Evolutionary conservation across 352 stramenopile genomes (phyloP).

Genomic region (Phytopythium montanum): DNA sequence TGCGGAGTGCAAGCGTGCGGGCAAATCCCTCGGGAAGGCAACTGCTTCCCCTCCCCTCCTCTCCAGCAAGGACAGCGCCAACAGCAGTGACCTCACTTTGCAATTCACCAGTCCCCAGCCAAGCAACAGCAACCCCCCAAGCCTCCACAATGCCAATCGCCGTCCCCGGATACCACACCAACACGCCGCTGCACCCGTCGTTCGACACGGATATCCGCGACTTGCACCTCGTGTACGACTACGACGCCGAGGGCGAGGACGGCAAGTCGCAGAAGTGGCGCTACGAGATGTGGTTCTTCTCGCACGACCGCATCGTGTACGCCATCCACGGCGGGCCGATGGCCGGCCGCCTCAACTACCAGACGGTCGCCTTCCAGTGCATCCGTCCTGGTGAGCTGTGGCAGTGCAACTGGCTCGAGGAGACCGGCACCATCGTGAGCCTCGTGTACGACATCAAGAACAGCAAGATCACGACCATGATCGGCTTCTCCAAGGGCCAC

Average conservation of each 20-base stretch:
- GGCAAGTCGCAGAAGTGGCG: constrained; percentile 51
- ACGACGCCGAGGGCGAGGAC: constrained; percentile 33
- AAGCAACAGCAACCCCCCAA: neutral
- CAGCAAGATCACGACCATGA: constrained; percentile 51
- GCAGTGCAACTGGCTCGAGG: constrained; percentile 63
- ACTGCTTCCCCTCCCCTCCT: neutral
- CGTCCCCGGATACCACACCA: constrained; percentile 49
- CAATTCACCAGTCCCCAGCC: constrained; percentile 6
- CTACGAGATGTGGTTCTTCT: constrained; percentile 66
- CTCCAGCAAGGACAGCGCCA: neutral
- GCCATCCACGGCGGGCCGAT: constrained; percentile 54
- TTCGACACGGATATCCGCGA: constrained; percentile 56
- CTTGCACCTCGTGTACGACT: constrained; percentile 52
- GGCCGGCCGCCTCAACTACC: constrained; percentile 52
- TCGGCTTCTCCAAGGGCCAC: constrained; percentile 52
- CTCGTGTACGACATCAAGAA: constrained; percentile 51
- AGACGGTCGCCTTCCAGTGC: constrained; percentile 53
- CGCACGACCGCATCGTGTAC: constrained; percentile 51
- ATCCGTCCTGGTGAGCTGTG: constrained; percentile 52
- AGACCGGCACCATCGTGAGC: constrained; percentile 48
- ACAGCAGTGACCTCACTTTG: neutral
- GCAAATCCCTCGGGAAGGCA: neutral
- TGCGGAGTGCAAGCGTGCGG: neutral
- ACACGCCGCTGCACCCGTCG: constrained; percentile 47
- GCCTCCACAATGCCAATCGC: constrained; percentile 3